These are phyloP conservation scores for Lathyrus oleraceus DNA, from an alignment of 306 rosid species.

Conservation along the genomic window DNA sequence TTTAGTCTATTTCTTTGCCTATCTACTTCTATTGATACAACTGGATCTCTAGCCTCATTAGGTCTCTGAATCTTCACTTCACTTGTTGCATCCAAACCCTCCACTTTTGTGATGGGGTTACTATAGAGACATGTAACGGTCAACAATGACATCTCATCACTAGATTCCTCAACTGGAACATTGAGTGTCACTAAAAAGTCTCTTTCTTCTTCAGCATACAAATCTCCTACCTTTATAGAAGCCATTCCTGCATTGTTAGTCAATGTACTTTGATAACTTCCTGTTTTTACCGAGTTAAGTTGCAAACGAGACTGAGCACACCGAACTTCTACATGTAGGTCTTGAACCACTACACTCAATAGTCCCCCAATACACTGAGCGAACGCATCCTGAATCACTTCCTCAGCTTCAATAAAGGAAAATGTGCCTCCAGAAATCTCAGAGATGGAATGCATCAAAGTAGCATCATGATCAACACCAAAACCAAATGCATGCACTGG, in stretches of 20 bases:
- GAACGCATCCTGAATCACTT: conserved; percentile 92
- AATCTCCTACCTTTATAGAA: conserved; percentile 67
- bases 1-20: conserved; percentile 68
- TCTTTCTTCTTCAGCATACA: conserved; percentile 95
- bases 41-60: conserved; percentile 42
- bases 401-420: conserved; percentile 88
- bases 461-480: conserved; percentile 87
- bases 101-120: conserved; percentile 65
- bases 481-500: conserved; percentile 94
- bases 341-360: conserved; percentile 90
- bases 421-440: conserved; percentile 93
- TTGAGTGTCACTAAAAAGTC: conserved; percentile 73
- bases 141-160: conserved; percentile 63
- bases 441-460: conserved; percentile 76
- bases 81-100: conserved; percentile 44
- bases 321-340: conserved; percentile 56
- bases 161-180: conserved; percentile 63
- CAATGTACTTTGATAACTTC: conserved; percentile 67
- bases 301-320: conserved; percentile 61
- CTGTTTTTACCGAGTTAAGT: conserved; percentile 69
- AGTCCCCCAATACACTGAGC: conserved; percentile 99
- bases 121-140: conserved; percentile 55
- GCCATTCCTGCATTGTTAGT: conserved; percentile 58
- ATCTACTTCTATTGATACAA: conserved; percentile 79
- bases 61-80: conserved; percentile 82